Percentiles rank a stretch among this genome's conserved stretches.
Evolutionary conservation across 163 green algal genomes (phyloP).

Genomic region (Prototheca stagnorum): DNA sequence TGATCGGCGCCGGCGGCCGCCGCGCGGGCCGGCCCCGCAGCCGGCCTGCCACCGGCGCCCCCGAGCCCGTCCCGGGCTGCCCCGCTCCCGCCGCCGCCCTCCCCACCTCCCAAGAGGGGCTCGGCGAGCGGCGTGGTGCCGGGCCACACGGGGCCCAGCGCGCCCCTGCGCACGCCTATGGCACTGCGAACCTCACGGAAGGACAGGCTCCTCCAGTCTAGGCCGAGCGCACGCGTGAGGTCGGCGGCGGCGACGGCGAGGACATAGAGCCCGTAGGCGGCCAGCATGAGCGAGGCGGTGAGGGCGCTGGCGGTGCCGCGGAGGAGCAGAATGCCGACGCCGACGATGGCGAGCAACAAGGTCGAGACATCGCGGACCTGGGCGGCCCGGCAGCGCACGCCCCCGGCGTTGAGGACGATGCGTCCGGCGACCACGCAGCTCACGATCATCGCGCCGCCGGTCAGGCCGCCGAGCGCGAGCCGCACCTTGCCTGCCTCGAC

Average conservation of each 20-base stretch:
- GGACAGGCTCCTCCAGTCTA: too few relatives aligned
- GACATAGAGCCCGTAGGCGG: slow-evolving; percentile 59
- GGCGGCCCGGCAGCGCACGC: slow-evolving; percentile 44
- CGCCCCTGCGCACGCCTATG: too few relatives aligned
- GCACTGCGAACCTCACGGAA: too few relatives aligned
- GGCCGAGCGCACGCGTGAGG: slow-evolving; percentile 9
- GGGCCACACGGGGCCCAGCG: too few relatives aligned
- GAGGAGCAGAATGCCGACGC: neutral
- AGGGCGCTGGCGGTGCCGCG: slow-evolving; percentile 6
- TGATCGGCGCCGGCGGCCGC: too few relatives aligned
- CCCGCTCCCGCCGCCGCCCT: too few relatives aligned
- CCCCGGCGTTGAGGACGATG: slow-evolving; percentile 31
- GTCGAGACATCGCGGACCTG: slow-evolving; percentile 54
- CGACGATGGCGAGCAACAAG: slow-evolving; percentile 25
- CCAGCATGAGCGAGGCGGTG: slow-evolving; percentile 18
- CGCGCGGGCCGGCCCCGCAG: too few relatives aligned
- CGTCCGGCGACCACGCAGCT: slow-evolving; percentile 57
- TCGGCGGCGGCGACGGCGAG: slow-evolving; percentile 56
- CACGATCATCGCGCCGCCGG: slow-evolving; percentile 75
- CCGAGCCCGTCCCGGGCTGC: too few relatives aligned
- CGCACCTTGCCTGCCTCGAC: slow-evolving; percentile 41
- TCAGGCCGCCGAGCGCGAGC: slow-evolving; percentile 52
- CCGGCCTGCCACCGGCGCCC: too few relatives aligned
- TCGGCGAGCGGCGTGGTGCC: too few relatives aligned
- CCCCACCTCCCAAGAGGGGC: too few relatives aligned